These are phyloP conservation scores for Obelidium mucronatum DNA, from an alignment of 192 early-diverging fungal genomes.

Conservation along the genomic window DNA sequence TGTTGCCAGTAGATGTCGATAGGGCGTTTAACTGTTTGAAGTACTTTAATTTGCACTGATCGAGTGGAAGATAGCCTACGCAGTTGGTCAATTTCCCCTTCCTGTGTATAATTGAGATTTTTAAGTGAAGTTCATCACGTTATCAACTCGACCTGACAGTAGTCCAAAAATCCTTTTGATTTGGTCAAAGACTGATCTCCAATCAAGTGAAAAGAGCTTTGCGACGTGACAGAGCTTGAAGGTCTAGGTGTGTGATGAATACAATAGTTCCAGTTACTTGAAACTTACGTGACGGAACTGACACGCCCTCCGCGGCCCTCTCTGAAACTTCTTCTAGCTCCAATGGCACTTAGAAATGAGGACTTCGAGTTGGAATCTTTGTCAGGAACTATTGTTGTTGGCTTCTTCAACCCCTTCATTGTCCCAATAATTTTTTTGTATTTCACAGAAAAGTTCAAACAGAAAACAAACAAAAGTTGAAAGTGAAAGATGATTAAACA, in stretches of 20 bases:
- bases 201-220: not conserved
- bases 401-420: conserved; percentile 16
- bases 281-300: not conserved
- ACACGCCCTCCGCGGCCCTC: not conserved
- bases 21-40: conserved; percentile 41
- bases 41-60: conserved; percentile 6
- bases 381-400: not conserved
- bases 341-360: conserved; percentile 12
- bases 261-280: not conserved
- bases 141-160: conserved; percentile 9
- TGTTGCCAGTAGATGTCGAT: conserved; percentile 55
- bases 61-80: not conserved
- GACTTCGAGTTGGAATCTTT: not conserved
- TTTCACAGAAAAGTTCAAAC: too few relatives aligned
- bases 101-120: too few relatives aligned
- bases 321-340: not conserved
- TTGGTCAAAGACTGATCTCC: not conserved
- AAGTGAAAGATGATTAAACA: too few relatives aligned
- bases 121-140: not conserved
- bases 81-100: conserved; percentile 1
- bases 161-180: conserved; percentile 18
- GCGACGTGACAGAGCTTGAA: not conserved
- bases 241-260: not conserved
- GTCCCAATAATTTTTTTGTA: too few relatives aligned
- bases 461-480: too few relatives aligned